Evolutionary conservation across 306 rosid species (phyloP), one percentile per base, ranked within the genome.

Genomic region (Herpetospermum pedunculosum): DNA sequence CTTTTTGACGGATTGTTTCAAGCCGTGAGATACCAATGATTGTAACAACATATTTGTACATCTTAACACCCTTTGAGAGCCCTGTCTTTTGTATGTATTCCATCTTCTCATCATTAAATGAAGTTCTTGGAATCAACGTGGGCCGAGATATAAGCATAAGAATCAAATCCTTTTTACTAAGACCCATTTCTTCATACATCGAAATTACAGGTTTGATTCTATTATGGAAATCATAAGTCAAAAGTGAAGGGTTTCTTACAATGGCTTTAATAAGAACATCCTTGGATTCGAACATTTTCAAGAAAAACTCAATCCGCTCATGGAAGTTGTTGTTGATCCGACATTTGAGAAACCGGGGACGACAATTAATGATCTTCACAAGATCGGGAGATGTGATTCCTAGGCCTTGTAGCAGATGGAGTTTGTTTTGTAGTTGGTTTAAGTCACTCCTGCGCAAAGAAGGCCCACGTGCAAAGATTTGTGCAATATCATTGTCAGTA

Each of bases 11-110:
- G 67, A 92, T 85, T 0, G 96, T 92, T 75, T 85, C 96, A 10
- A 82, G 49, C 0, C 96, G 88, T 23, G 96, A 92, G 72, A 87
- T 40, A 2, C 96, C 92, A 28, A 92, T 84, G 46, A 92, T 64
- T 4, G 96, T 83, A 54, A 87, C 96, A 40, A 82, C 80, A 59
- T 92, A 88, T 72, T 92, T 92, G 71, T 78, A 88, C 96, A 92
- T 54, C 79, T 73, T 86, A 2, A 86, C 78, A 77, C 79, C 79
- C 80, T 63, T 75, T 23, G 90, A 75, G 70, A 87, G 19, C 77
- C 92, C 85, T 1, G 74, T 83, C 77, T 40, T 92, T 46, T 77
- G 74, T 48, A 92, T 75, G 55, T 75, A 87, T 49, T 85, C 89
- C 70, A 85, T 53, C 89, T 92, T 92, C 77, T 89, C 97, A 35